Evolutionary conservation across 495 filamentous ascomycete genomes (phyloP).

Genomic region (Aspergillus leporis): DNA sequence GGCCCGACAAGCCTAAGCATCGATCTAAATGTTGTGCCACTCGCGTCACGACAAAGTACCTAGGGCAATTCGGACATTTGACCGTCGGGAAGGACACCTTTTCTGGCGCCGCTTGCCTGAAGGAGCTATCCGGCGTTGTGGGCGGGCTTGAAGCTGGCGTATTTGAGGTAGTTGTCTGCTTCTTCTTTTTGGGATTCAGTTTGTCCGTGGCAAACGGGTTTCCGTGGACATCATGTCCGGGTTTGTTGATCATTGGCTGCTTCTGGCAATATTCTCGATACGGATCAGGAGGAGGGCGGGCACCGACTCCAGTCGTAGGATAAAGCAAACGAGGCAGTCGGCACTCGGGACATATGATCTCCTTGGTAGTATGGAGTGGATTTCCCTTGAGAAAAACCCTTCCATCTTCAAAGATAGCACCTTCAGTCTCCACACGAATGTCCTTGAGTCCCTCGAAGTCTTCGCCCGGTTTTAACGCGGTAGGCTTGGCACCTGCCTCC

Average conservation of each 20-base stretch:
- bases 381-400: slow-evolving; percentile 74
- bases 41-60: slow-evolving; percentile 59
- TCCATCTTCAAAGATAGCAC: slow-evolving; percentile 70
- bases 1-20: slow-evolving; percentile 74
- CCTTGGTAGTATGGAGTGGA: slow-evolving; percentile 68
- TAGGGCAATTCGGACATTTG: slow-evolving; percentile 64
- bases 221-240: slow-evolving; percentile 80
- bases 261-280: slow-evolving; percentile 72
- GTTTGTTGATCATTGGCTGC: slow-evolving; percentile 69
- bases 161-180: slow-evolving; percentile 39
- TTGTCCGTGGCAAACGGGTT: slow-evolving; percentile 68
- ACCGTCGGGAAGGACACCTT: slow-evolving; percentile 69
- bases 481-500: slow-evolving; percentile 31
- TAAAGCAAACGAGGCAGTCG: slow-evolving; percentile 64
- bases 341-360: slow-evolving; percentile 68
- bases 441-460: slow-evolving; percentile 41
- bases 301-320: slow-evolving; percentile 61
- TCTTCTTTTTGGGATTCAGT: slow-evolving; percentile 57
- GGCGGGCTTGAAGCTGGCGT: slow-evolving; percentile 55
- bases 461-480: slow-evolving; percentile 37
- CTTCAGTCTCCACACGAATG: slow-evolving; percentile 63
- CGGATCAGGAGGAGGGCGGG: slow-evolving; percentile 58
- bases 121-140: slow-evolving; percentile 42
- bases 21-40: slow-evolving; percentile 77
- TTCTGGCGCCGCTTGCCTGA: slow-evolving; percentile 46